These are phyloP conservation scores for Pseudocercospora ulei DNA, from an alignment of 2,329 filamentous ascomycete genomes.

Conservation along the genomic window DNA sequence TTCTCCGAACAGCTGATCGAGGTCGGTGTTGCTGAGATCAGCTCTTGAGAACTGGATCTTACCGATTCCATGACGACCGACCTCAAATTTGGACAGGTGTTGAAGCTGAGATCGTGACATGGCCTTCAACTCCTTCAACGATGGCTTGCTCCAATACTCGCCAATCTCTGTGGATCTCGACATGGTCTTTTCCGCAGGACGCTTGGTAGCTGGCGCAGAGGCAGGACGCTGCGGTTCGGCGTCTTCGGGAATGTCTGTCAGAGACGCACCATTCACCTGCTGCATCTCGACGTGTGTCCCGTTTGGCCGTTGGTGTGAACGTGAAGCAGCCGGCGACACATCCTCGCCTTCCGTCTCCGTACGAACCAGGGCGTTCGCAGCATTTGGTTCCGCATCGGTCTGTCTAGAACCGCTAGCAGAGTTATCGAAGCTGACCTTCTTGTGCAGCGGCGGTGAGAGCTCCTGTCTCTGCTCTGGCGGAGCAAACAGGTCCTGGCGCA, in stretches of 20 bases:
- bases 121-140: slow-evolving; percentile 60
- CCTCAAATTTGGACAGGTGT: slow-evolving; percentile 62
- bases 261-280: slow-evolving; percentile 46
- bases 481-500: slow-evolving; percentile 59
- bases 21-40: slow-evolving; percentile 66
- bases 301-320: slow-evolving; percentile 33
- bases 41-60: slow-evolving; percentile 57
- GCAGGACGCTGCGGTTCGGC: slow-evolving; percentile 35
- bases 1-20: slow-evolving; percentile 64
- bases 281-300: slow-evolving; percentile 52
- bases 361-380: slow-evolving; percentile 43
- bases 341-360: slow-evolving; percentile 40
- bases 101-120: slow-evolving; percentile 74
- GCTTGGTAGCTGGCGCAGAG: slow-evolving; percentile 24
- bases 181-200: slow-evolving; percentile 16
- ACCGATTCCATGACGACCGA: slow-evolving; percentile 74
- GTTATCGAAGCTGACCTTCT: slow-evolving; percentile 86
- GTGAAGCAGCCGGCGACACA: slow-evolving; percentile 39
- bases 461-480: slow-evolving; percentile 26
- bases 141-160: slow-evolving; percentile 78
- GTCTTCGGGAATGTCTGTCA: slow-evolving; percentile 70
- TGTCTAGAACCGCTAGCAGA: slow-evolving; percentile 40
- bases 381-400: slow-evolving; percentile 32
- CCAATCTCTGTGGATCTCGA: slow-evolving; percentile 44
- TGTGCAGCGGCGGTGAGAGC: slow-evolving; percentile 46